Percentiles rank a stretch among this genome's conserved stretches.
Conservation (phyloP, 2,329 filamentous ascomycete species). For the Penicillium paneum region DNA sequence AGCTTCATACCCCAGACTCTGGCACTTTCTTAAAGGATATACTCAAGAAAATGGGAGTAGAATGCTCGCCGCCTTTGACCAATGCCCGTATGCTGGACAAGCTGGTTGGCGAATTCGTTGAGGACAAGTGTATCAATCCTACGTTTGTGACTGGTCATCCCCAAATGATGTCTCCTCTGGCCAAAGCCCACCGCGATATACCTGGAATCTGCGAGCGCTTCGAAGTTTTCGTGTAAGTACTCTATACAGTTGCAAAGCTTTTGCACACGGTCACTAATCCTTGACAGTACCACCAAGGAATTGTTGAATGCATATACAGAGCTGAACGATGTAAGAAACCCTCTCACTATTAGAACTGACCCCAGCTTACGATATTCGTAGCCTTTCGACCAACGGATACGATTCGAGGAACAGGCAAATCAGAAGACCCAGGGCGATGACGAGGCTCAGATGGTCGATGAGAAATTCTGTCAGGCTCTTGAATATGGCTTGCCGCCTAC, state of each 20-base stretch:
- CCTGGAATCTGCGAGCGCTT: constrained; percentile 92
- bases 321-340: constrained; percentile 95
- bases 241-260: no score
- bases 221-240: constrained; percentile 74
- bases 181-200: constrained; percentile 84
- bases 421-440: constrained; percentile 97
- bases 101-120: constrained; percentile 89
- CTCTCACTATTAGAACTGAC: no score
- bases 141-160: constrained; percentile 83
- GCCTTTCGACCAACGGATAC: constrained; percentile 88
- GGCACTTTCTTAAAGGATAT: constrained; percentile 81
- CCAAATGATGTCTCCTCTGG: constrained; percentile 88
- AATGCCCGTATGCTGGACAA: constrained; percentile 97
- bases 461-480: constrained; percentile 87
- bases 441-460: constrained; percentile 92
- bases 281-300: constrained; percentile 56
- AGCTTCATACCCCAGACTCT: constrained; percentile 86
- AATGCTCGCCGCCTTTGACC: constrained; percentile 85
- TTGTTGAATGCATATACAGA: constrained; percentile 97
- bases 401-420: constrained; percentile 90
- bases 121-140: constrained; percentile 89
- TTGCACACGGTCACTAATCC: no score
- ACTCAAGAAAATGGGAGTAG: constrained; percentile 84
- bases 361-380: no score
- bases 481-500: constrained; percentile 92